phyloP scores from a whole-genome alignment of 176 grass and related monocot genomes.

The Poa pratensis region DNA sequence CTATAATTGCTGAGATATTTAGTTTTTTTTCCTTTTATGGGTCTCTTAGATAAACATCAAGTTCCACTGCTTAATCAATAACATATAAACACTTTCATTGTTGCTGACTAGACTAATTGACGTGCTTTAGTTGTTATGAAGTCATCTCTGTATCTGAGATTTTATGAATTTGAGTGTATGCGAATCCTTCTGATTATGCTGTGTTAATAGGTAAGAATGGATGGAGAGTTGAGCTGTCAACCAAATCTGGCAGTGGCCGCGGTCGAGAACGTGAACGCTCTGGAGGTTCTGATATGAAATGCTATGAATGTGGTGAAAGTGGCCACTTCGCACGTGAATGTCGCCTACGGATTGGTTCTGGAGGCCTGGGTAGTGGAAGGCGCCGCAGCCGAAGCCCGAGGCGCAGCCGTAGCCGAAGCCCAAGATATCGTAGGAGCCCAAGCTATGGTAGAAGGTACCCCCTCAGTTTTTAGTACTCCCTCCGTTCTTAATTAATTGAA shows the following conservation, averaged over 20 bases:
- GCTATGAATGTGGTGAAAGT: conserved; percentile 86
- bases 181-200: conserved; percentile 11
- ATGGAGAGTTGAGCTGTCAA: conserved; percentile 91
- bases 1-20: background rate
- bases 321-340: conserved; percentile 95
- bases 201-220: conserved; percentile 74
- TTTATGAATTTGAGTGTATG: conserved; percentile 18
- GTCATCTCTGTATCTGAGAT: conserved; percentile 3
- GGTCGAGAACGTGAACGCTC: conserved; percentile 54
- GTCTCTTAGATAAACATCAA: background rate
- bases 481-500: background rate
- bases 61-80: conserved; percentile 6
- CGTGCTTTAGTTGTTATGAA: background rate
- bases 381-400: conserved; percentile 61
- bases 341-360: conserved; percentile 66
- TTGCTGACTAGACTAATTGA: background rate
- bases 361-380: conserved; percentile 71
- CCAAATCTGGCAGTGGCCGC: conserved; percentile 63
- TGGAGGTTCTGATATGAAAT: conserved; percentile 78
- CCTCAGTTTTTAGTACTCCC: background rate
- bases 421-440: conserved; percentile 81
- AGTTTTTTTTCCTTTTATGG: background rate
- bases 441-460: conserved; percentile 81
- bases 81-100: background rate
- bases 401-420: conserved; percentile 61